Evolutionary conservation across 495 filamentous ascomycete species (phyloP).

Genomic region (Aspergillus steynii): DNA sequence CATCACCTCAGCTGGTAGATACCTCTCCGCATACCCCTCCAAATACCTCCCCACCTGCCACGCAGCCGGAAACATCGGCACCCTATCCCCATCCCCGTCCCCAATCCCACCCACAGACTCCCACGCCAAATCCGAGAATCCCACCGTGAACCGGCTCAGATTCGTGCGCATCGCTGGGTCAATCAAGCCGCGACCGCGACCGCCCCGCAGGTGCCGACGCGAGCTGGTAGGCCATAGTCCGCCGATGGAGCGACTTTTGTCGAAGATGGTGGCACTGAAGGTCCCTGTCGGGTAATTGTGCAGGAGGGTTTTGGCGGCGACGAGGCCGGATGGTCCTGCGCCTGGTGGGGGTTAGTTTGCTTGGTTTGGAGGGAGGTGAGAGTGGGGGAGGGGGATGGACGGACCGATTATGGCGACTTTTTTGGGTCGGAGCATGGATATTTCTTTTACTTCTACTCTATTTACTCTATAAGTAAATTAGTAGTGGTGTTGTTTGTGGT

Average conservation of each 20-base stretch:
- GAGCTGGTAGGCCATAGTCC: slow-evolving; percentile 62
- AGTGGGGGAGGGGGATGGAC: slow-evolving; percentile 14
- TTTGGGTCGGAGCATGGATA: slow-evolving; percentile 40
- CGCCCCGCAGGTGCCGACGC: neutral
- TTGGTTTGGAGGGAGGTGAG: neutral
- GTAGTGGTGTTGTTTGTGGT: neutral
- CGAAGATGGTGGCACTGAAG: slow-evolving; percentile 72
- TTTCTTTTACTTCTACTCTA: neutral
- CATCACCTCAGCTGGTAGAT: slow-evolving; percentile 51
- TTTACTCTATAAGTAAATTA: neutral
- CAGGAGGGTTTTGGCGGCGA: slow-evolving; percentile 77
- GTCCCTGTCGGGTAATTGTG: slow-evolving; percentile 54
- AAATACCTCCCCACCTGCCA: slow-evolving; percentile 77
- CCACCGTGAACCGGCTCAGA: slow-evolving; percentile 73
- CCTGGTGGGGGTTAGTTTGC: slow-evolving; percentile 42
- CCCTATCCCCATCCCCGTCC: slow-evolving; percentile 7
- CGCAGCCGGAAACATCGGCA: slow-evolving; percentile 68
- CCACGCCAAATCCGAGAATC: slow-evolving; percentile 81
- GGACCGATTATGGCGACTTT: slow-evolving; percentile 68
- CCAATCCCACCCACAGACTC: slow-evolving; percentile 39
- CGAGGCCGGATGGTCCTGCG: slow-evolving; percentile 79
- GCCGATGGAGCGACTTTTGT: slow-evolving; percentile 62
- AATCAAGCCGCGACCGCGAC: slow-evolving; percentile 37
- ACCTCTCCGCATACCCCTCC: slow-evolving; percentile 58
- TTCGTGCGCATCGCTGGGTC: slow-evolving; percentile 76